Base-by-base conservation (phyloP, 2,329 filamentous ascomycete species). In the Parastagonospora avenae region DNA sequence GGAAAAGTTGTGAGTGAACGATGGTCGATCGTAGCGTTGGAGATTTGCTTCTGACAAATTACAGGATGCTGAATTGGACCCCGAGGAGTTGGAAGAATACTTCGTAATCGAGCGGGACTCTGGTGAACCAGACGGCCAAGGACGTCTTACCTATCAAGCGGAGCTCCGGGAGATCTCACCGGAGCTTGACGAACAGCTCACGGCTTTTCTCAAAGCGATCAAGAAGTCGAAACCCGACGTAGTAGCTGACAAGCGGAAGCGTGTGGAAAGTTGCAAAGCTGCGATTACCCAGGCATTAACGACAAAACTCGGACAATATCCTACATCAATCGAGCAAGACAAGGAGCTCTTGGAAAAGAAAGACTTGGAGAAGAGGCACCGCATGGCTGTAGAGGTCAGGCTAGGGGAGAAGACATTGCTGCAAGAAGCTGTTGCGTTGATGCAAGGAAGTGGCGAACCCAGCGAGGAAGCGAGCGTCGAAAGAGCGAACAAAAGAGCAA, bases 41-140 rank as follows among this genome's bases (percentile, higher is more conserved):
- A 5, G 19, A 24, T 29, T 19, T 4, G 24, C 10, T 35, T 28
- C n/a, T 44, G 19, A 27, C 4, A 24, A 14, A 32, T 28, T 6
- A 28, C 51, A 63, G 51, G 52, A 46, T n/a, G 33, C 30, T 4
- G 24, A 49, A 4, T 24, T 48, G 2, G 52, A 55, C 6, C 28
- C 48, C 14, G 54, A 58, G 2, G 55, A 60, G n/a, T 19, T 60
- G 0, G 57, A 60, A 28, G 60, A 63, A 1, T 55, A 52, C 16
- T 62, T 62, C 35, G 42, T 63, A 6, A 46, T 65, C 16, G 62
- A 65, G 41, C 62, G 62, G 16, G 60, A 65, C 32, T 59, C 62
- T 1, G 62, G 62, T 8, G 62, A 61, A 15, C 62, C 62, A 4
- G 49, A 57, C 10, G 52, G 56, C 5, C 47, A 65, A 46, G 62